These are phyloP conservation scores for Kuraishia borneana DNA, from an alignment of 805 yeast species.

Conservation along the genomic window DNA sequence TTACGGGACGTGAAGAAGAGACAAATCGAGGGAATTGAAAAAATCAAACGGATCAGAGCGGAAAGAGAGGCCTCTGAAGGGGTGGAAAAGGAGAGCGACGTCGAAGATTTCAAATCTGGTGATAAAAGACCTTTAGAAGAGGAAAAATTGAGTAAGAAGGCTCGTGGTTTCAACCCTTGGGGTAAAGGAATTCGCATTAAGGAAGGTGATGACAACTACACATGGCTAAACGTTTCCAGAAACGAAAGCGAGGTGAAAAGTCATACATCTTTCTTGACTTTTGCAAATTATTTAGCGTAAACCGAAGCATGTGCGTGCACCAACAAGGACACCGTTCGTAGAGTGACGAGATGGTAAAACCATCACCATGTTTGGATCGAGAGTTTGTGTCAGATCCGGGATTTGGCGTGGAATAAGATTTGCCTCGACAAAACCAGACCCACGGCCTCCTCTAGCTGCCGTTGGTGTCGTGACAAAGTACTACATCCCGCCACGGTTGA, in stretches of 20 bases:
- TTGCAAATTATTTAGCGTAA: constrained; percentile 36
- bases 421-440: not conserved
- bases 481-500: constrained; percentile 40
- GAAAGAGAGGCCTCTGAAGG: constrained; percentile 11
- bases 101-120: too few relatives aligned
- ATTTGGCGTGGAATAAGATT: not conserved
- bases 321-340: not conserved
- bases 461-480: not conserved
- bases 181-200: constrained; percentile 78
- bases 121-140: constrained; percentile 6
- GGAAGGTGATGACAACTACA: constrained; percentile 76
- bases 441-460: not conserved
- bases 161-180: constrained; percentile 74
- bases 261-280: constrained; percentile 89
- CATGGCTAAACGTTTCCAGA: constrained; percentile 81
- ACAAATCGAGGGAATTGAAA: constrained; percentile 53
- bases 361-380: too few relatives aligned
- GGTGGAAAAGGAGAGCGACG: constrained; percentile 24
- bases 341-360: too few relatives aligned
- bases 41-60: constrained; percentile 25
- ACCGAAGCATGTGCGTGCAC: not conserved
- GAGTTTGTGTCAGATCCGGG: too few relatives aligned
- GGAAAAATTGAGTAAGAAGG: constrained; percentile 8
- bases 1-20: constrained; percentile 70
- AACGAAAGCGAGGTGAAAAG: constrained; percentile 80